These are phyloP conservation scores for Pythium scleroteichum DNA, from an alignment of 352 stramenopile genomes.

Conservation along the genomic window DNA sequence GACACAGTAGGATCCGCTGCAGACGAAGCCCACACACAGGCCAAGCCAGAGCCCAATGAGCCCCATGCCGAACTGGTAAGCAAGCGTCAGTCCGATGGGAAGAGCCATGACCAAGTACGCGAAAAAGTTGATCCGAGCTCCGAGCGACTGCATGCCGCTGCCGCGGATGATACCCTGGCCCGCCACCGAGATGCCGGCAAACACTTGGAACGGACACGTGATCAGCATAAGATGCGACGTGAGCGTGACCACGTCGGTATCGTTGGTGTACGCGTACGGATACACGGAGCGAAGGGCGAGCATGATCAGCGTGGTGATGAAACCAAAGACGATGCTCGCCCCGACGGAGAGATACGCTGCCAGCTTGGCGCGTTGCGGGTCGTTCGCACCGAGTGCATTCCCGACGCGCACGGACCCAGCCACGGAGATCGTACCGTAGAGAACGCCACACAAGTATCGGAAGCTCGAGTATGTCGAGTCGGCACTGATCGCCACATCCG, in stretches of 20 bases:
- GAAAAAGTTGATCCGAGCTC: slow-evolving; percentile 85
- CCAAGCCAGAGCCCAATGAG: slow-evolving; percentile 84
- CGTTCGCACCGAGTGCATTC: slow-evolving; percentile 84
- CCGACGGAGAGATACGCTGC: slow-evolving; percentile 63
- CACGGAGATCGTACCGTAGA: slow-evolving; percentile 68
- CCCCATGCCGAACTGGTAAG: slow-evolving; percentile 59
- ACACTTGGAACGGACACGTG: slow-evolving; percentile 80
- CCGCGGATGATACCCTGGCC: slow-evolving; percentile 83
- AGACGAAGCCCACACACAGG: slow-evolving; percentile 63
- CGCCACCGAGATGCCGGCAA: slow-evolving; percentile 68
- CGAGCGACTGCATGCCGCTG: slow-evolving; percentile 77
- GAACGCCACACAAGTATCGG: slow-evolving; percentile 62
- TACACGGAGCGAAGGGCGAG: slow-evolving; percentile 50
- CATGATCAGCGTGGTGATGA: slow-evolving; percentile 62
- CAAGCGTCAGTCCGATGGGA: slow-evolving; percentile 74
- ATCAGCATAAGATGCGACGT: slow-evolving; percentile 65
- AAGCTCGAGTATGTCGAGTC: slow-evolving; percentile 84
- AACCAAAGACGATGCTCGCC: slow-evolving; percentile 40
- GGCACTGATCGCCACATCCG: slow-evolving; percentile 80
- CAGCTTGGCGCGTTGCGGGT: slow-evolving; percentile 67
- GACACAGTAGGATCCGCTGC: slow-evolving; percentile 63
- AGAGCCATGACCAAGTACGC: slow-evolving; percentile 82
- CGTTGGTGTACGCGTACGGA: slow-evolving; percentile 64
- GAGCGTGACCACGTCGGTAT: slow-evolving; percentile 50
- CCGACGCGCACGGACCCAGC: slow-evolving; percentile 81